These are phyloP conservation scores for Mycena citricolor DNA, from an alignment of 1,284 basidiomycete genomes.

Conservation along the genomic window DNA sequence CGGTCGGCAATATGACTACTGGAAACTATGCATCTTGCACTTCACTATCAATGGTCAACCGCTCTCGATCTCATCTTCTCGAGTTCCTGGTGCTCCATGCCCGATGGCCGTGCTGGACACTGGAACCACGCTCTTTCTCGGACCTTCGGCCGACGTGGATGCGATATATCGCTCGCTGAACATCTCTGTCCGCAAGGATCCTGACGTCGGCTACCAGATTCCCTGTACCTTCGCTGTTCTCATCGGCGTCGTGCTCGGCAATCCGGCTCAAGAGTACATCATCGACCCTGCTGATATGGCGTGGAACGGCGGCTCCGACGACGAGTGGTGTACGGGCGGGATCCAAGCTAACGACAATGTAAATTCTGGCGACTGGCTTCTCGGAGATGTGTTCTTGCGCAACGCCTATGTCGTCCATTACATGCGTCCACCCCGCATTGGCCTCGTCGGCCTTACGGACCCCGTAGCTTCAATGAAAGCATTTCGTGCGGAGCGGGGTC, in stretches of 20 bases:
- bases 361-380: slow-evolving; percentile 61
- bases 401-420: slow-evolving; percentile 55
- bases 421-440: slow-evolving; percentile 44
- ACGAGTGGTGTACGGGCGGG: slow-evolving; percentile 58
- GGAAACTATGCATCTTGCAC: slow-evolving; percentile 52
- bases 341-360: slow-evolving; percentile 58
- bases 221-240: slow-evolving; percentile 47
- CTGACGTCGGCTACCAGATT: slow-evolving; percentile 45
- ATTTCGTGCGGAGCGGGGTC: slow-evolving; percentile 45
- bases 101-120: slow-evolving; percentile 58
- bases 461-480: slow-evolving; percentile 35
- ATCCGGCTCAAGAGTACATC: slow-evolving; percentile 41
- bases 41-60: slow-evolving; percentile 45
- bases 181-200: slow-evolving; percentile 39
- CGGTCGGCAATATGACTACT: slow-evolving; percentile 48
- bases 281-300: slow-evolving; percentile 55
- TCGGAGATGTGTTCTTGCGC: slow-evolving; percentile 57
- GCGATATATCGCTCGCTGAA: slow-evolving; percentile 50
- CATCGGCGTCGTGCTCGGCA: slow-evolving; percentile 49
- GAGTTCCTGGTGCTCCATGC: slow-evolving; percentile 40
- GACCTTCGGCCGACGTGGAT: slow-evolving; percentile 49
- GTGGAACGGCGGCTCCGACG: slow-evolving; percentile 43
- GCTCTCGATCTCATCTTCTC: slow-evolving; percentile 45
- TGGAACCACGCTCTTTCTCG: slow-evolving; percentile 58
- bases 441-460: slow-evolving; percentile 49